Evolutionary conservation across 257 asterid species (phyloP), one percentile per base, ranked within the genome.

Genomic region (Avicennia marina): DNA sequence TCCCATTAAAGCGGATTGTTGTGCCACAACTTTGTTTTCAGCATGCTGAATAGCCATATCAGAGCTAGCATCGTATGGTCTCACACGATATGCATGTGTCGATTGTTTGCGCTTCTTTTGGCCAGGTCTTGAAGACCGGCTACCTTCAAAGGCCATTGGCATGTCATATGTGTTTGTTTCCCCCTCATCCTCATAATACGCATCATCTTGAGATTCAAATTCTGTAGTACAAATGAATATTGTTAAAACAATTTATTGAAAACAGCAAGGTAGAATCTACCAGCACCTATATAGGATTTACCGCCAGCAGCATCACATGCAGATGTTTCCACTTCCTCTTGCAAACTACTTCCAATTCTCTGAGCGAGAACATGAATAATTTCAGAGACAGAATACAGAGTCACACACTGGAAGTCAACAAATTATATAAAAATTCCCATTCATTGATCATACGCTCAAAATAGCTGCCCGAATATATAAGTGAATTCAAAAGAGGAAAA

Each of bases 271-370:
- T n/a, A 55, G 47, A 64, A 54, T 56, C 26, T 39, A 61, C 52
- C 39, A 51, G 62, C 29, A 58, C 49, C 20, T 48, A 16, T 44
- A 69, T 34, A 54, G 53, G 40, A 56, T 32, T 32, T 75, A 85
- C 97, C 99, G 76, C 88, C 79, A n/a, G 72, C 77, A 58, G 67
- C 76, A 79, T 78, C 78, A 76, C 70, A 82, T 27, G 80, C 84
- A 49, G 96, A 94, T 45, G 94, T 78, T 62, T 79, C 97, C 77
- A 77, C 94, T 73, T 86, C 96, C 72, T 86, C 97, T 70, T 64
- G 85, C 65, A 62, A 63, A 53, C 70, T 63, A 67, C 81, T 51
- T 48, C 84, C 84, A 69, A 72, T 72, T 79, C 68, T 84, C 99
- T 94, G 86, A 59, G 56, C 41, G 10, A 54, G 47, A 57, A 64